These are phyloP conservation scores for Plasmodium vivax DNA, from an alignment of 169 alveolate species.

Conservation along the genomic window DNA sequence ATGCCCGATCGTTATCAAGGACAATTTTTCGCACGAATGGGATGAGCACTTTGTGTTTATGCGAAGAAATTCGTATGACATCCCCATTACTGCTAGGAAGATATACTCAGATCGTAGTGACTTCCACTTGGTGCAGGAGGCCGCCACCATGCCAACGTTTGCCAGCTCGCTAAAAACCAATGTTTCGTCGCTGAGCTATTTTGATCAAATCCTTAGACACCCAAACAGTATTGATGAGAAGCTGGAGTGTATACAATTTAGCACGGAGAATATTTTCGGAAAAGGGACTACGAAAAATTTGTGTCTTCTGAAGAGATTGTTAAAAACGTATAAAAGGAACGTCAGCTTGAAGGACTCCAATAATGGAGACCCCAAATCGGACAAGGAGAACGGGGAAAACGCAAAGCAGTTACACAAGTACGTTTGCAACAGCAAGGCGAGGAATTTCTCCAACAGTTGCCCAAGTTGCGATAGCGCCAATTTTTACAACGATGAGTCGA, in stretches of 20 bases:
- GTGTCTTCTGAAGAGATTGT: slow-evolving; percentile 56
- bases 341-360: slow-evolving; percentile 16
- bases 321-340: slow-evolving; percentile 63
- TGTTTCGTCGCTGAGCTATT: slow-evolving; percentile 60
- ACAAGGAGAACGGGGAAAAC: slow-evolving; percentile 4
- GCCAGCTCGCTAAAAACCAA: slow-evolving; percentile 35
- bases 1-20: slow-evolving; percentile 32
- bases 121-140: slow-evolving; percentile 53
- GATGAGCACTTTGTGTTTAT: slow-evolving; percentile 77
- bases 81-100: slow-evolving; percentile 70
- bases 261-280: slow-evolving; percentile 70
- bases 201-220: slow-evolving; percentile 48
- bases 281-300: slow-evolving; percentile 55
- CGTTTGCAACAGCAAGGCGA: background rate
- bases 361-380: slow-evolving; percentile 24
- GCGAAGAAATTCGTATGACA: slow-evolving; percentile 71
- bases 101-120: slow-evolving; percentile 70
- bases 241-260: slow-evolving; percentile 58
- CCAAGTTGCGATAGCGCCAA: slow-evolving; percentile 52
- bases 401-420: background rate
- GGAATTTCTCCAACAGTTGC: slow-evolving; percentile 57
- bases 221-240: slow-evolving; percentile 54
- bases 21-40: slow-evolving; percentile 60
- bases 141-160: slow-evolving; percentile 70
- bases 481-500: slow-evolving; percentile 50